Evolutionary conservation across 495 filamentous ascomycete species (phyloP), one percentile per base, ranked within the genome.

Genomic region (Talaromyces stipitatus): DNA sequence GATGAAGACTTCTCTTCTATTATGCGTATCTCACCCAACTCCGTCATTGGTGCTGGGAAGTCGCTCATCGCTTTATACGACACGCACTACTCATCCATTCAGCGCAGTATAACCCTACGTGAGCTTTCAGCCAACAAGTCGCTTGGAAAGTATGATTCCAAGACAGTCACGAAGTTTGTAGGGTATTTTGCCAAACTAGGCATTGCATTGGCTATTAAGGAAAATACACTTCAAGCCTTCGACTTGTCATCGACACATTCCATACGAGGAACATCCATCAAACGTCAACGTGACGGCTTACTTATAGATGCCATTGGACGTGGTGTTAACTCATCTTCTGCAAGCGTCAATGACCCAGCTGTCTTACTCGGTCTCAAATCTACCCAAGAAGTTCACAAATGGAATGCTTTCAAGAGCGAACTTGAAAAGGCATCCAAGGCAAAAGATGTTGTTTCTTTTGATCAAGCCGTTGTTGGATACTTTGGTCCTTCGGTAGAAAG

Each of bases 251-350:
- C 81, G 3, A 79, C 82, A 0, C 77, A 82, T 27, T 64, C 54
- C 18, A 53, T 65, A 2, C 57, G 66, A 0, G 69, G 72, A 60
- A 61, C 77, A 70, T 73, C 76, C 10, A 75, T 74, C 27, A 87
- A 87, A 68, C 76, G 84, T 5, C 80, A 83, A 8, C 77, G 83
- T 14, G 81, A 84, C 54, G 87, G 87, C 14, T 72, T 89, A 20
- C 67, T 91, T 26, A 84, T 88, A 23, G 84, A 89, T 62, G 85
- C 87, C 1, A 82, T 90, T 60, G 84, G 86, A 3, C 82, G 83
- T 20, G 75, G 76, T 38, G 73, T 73, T 30, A 70, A 65, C 29
- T 69, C 67, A 32, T 73, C 72, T 14, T 58, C 68, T 0, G 74
- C 69, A 69, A 66, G 71, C 29, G 33, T 59, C 6, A 58, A 57